Conservation (phyloP, 768 basidiomycete genomes). For the Russula sp. region DNA sequence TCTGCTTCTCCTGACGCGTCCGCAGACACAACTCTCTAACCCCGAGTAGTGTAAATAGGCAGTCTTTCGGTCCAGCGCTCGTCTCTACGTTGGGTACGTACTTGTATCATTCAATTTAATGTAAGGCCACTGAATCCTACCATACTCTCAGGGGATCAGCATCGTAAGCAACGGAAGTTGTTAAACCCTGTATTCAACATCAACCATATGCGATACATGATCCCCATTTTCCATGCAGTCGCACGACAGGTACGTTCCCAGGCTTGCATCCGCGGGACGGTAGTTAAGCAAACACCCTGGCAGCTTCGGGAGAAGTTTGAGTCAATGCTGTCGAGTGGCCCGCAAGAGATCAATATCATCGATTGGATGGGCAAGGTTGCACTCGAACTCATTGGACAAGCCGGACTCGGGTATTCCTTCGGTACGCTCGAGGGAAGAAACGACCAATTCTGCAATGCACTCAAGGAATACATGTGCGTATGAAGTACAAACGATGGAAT, state of each 20-base stretch:
- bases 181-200: constrained; percentile 23
- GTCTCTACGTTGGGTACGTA: not conserved
- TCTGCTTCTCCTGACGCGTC: not conserved
- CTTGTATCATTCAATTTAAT: not conserved
- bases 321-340: too few species aligned
- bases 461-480: constrained; percentile 22
- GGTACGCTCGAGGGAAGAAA: not conserved
- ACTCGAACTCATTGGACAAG: constrained; percentile 26
- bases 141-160: not conserved
- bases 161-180: constrained; percentile 12
- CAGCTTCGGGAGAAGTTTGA: too few species aligned
- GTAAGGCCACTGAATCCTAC: not conserved
- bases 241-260: constrained; percentile 15
- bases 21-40: too few species aligned
- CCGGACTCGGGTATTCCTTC: constrained; percentile 26
- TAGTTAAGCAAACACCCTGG: too few species aligned
- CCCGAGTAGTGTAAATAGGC: not conserved
- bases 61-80: not conserved
- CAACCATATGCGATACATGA: constrained; percentile 23
- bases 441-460: not conserved
- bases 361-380: constrained; percentile 23
- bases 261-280: too few species aligned
- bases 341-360: constrained; percentile 18
- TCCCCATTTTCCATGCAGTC: constrained; percentile 23
- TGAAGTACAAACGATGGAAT: not conserved